Evolutionary conservation across 805 yeast species (phyloP).

Genomic region (Gaillardinia entomophila): DNA sequence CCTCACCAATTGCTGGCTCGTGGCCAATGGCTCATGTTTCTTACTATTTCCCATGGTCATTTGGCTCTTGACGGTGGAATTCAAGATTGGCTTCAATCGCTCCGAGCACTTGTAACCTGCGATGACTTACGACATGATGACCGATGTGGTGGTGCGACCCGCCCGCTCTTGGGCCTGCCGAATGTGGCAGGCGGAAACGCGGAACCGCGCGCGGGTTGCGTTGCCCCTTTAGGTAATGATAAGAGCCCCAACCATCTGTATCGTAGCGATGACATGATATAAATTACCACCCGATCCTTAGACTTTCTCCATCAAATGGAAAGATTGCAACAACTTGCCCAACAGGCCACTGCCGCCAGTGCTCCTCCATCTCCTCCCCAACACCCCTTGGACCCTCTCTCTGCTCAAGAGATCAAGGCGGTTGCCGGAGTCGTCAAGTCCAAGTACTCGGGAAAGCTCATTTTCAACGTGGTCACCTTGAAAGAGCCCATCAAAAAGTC

Average conservation of each 20-base stretch:
- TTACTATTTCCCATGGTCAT: constrained; percentile 14
- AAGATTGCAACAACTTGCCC: constrained; percentile 59
- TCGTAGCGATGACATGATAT: not conserved
- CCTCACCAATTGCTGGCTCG: constrained; percentile 12
- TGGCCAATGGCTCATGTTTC: constrained; percentile 13
- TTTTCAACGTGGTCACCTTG: constrained; percentile 65
- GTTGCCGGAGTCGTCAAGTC: constrained; percentile 49
- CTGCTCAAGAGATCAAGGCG: constrained; percentile 55
- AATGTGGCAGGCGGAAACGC: constrained; percentile 3
- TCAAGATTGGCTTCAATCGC: constrained; percentile 4
- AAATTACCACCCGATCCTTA: not conserved
- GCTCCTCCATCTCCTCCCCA: constrained; percentile 50
- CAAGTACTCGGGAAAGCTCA: constrained; percentile 40
- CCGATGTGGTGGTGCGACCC: not conserved
- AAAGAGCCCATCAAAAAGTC: constrained; percentile 65
- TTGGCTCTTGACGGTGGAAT: constrained; percentile 15
- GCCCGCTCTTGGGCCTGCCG: constrained; percentile 2
- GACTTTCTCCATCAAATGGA: constrained; percentile 40
- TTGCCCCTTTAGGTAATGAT: constrained; percentile 6
- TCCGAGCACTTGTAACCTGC: not conserved
- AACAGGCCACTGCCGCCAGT: constrained; percentile 52
- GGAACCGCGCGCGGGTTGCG: not conserved
- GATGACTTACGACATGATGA: not conserved
- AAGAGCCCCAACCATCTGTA: constrained; percentile 1
- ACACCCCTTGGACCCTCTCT: constrained; percentile 70